Evolutionary conservation across 257 asterid genomes (phyloP), one percentile per base, ranked within the genome.

Genomic region (Verbascum thapsus): DNA sequence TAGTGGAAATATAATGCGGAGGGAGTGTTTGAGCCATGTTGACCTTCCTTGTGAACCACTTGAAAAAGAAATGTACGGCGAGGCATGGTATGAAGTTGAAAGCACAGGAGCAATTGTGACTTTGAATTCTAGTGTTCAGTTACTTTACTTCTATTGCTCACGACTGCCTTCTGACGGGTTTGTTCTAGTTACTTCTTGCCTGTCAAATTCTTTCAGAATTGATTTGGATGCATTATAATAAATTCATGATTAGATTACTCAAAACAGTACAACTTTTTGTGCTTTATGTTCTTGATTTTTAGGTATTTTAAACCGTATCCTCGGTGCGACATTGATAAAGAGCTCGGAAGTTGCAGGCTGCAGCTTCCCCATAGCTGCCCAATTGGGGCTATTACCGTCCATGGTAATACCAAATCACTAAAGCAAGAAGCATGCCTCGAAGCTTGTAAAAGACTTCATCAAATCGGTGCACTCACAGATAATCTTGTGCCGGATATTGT

Each of bases 161-260:
- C 74, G 86, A 62, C 83, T 92, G 69, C 96, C 98, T 9, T 83
- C 91, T 11, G 96, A 91, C 44, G 76, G 96, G 96, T 91, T 62
- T 26, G 81, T 65, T 69, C 51, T 61, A 5, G 18, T 18, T 43
- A 35, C 47, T 52, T 53, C 43, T 22, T 42, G 13, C 20, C 44
- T 18, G 42, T 50, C 37, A 42, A 34, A 10, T 35, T 39, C n/a
- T 53, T 0, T 30, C 0, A 0, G 43, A 19, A 39, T 50, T 10
- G 5, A n/a, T 5, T 50, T 17, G 38, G 61, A 54, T 39, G 20
- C 16, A 8, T 13, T 26, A 38, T 13, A 60, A 7, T 6, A 12
- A 38, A 55, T 43, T 60, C 23, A 8, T 30, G 22, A 5, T 16
- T 30, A 30, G 17, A 39, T 23, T 58, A 32, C 42, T 43, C 57